Conservation (phyloP, 1,139 yeast species). For the Pichia sp. region DNA sequence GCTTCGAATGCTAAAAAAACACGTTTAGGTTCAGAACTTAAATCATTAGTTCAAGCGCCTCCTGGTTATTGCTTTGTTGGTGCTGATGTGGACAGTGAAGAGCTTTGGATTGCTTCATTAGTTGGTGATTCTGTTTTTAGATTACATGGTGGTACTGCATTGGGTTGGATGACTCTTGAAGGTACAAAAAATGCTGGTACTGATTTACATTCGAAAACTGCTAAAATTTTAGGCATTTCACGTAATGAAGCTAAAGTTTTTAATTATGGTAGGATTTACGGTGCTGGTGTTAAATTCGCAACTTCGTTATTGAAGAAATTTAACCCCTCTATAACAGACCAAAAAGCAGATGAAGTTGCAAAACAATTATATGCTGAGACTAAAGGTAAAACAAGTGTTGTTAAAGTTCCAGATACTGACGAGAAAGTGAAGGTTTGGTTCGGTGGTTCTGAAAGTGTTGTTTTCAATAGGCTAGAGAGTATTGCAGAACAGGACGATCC, state of each 20-base stretch:
- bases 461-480: constrained; percentile 81
- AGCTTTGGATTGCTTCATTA: constrained; percentile 94
- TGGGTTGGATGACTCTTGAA: constrained; percentile 99
- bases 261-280: constrained; percentile 95
- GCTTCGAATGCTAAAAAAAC: constrained; percentile 88
- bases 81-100: constrained; percentile 98
- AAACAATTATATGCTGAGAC: constrained; percentile 67
- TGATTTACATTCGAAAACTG: constrained; percentile 92
- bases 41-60: constrained; percentile 83
- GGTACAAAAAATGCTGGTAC: constrained; percentile 90
- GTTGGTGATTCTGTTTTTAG: constrained; percentile 88
- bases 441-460: constrained; percentile 92
- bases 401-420: constrained; percentile 16
- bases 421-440: constrained; percentile 49
- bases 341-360: constrained; percentile 65
- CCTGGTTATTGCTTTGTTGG: constrained; percentile 89
- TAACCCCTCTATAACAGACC: constrained; percentile 62
- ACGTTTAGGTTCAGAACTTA: constrained; percentile 88
- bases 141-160: constrained; percentile 90
- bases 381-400: constrained; percentile 54
- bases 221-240: constrained; percentile 78
- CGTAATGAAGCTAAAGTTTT: constrained; percentile 91
- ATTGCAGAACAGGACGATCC: constrained; percentile 85
- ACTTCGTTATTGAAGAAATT: constrained; percentile 74
- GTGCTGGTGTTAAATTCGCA: constrained; percentile 94